Percentiles rank a stretch among this genome's conserved stretches.
Evolutionary conservation across 768 basidiomycete genomes (phyloP).

Genomic region (Tephrocybe sp.): DNA sequence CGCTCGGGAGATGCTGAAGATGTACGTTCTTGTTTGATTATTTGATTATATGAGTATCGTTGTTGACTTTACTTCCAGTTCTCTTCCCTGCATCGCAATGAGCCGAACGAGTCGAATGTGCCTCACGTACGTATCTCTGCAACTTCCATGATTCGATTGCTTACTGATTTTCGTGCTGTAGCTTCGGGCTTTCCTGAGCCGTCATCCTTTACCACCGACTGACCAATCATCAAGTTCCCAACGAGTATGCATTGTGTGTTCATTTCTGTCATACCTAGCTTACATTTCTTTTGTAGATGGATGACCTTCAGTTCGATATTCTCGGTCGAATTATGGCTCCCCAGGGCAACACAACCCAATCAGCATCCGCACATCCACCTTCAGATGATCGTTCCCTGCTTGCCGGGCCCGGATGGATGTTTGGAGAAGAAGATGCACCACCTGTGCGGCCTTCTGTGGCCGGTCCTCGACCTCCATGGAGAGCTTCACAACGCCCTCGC

Average conservation of each 20-base stretch:
- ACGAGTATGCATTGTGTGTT: constrained; percentile 1
- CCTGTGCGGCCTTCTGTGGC: background rate
- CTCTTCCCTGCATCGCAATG: background rate
- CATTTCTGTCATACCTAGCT: background rate
- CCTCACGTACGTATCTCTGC: background rate
- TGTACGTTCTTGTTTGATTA: background rate
- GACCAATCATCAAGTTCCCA: background rate
- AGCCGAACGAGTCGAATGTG: background rate
- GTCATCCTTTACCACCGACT: background rate
- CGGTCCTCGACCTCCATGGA: constrained; percentile 5
- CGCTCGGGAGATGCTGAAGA: background rate
- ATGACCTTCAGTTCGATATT: background rate
- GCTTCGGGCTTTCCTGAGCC: constrained; percentile 2
- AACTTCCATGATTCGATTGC: background rate
- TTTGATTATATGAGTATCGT: too few species aligned
- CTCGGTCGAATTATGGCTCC: background rate
- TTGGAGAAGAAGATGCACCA: background rate
- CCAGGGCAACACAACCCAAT: background rate
- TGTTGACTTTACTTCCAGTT: background rate
- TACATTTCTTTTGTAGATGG: background rate
- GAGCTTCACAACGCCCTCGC: background rate
- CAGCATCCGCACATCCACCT: background rate
- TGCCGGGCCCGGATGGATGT: background rate
- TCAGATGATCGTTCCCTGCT: background rate
- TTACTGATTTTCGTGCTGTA: background rate